phyloP scores from a whole-genome alignment of 345 rosid species.

The Schrenkiella parvula region DNA sequence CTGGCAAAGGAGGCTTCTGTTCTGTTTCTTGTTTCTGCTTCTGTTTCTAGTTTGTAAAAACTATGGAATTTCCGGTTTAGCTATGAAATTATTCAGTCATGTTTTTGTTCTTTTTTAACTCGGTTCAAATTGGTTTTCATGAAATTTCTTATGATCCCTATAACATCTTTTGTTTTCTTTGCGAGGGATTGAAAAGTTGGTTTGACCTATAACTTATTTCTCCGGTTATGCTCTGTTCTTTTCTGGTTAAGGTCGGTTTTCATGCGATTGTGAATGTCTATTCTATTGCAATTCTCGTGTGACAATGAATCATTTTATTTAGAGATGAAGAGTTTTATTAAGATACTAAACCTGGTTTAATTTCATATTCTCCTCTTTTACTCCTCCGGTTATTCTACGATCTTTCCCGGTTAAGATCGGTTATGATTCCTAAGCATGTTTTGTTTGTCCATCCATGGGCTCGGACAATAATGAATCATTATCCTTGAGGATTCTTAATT shows the following conservation, averaged over 20 bases:
- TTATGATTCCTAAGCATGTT: neutral
- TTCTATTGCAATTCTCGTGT: no score
- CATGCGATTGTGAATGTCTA: no score
- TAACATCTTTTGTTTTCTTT: neutral
- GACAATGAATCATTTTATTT: neutral
- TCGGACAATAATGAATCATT: no score
- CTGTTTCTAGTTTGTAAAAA: conserved; percentile 16
- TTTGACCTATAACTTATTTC: neutral
- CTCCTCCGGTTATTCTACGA: no score
- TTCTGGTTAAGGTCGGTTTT: neutral
- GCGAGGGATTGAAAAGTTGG: neutral
- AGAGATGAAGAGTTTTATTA: neutral
- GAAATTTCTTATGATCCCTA: neutral
- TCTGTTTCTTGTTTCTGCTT: conserved; percentile 28
- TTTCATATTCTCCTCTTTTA: neutral
- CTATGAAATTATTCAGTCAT: conserved; percentile 3
- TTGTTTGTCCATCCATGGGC: no score
- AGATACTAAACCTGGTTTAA: neutral
- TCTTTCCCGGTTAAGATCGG: neutral
- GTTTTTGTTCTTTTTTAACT: neutral
- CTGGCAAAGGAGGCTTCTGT: conserved; percentile 49
- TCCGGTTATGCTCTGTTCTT: neutral
- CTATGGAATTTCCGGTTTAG: conserved; percentile 3
- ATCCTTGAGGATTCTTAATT: no score
- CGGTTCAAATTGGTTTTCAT: conserved; percentile 1